Evolutionary conservation across 164 flowering plant genomes (phyloP).

Genomic region (Aristolochia contorta): DNA sequence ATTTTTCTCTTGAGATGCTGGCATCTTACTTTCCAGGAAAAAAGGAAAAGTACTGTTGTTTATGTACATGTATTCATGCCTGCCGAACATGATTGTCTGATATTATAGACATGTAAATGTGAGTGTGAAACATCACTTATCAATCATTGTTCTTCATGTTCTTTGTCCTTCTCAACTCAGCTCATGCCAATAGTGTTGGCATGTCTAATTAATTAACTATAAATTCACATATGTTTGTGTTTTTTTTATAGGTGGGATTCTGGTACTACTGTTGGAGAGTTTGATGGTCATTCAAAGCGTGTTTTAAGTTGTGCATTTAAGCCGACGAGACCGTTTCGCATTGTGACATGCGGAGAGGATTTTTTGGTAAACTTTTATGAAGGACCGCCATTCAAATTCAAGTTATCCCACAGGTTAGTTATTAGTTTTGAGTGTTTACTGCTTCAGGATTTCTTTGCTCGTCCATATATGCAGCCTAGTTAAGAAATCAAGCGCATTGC

Average conservation of each 20-base stretch:
- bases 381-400: conserved; percentile 98
- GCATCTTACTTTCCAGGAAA: too few species aligned
- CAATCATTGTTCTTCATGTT: neutral
- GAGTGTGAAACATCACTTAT: too few species aligned
- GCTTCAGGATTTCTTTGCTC: neutral
- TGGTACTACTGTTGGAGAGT: conserved; percentile 88
- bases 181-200: too few species aligned
- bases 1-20: too few species aligned
- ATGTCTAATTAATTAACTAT: neutral
- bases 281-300: conserved; percentile 92
- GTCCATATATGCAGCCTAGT: neutral
- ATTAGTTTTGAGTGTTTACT: neutral
- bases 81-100: too few species aligned
- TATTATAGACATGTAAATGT: too few species aligned
- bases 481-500: too few species aligned
- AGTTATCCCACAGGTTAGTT: conserved; percentile 74
- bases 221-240: neutral
- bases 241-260: conserved; percentile 86
- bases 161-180: neutral
- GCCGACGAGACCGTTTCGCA: conserved; percentile 93
- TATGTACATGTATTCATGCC: too few species aligned
- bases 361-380: conserved; percentile 92
- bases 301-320: conserved; percentile 91
- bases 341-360: conserved; percentile 95
- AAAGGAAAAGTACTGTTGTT: too few species aligned